phyloP scores from a whole-genome alignment of 2,329 filamentous ascomycete genomes.

The Pestalotiopsis sp. region DNA sequence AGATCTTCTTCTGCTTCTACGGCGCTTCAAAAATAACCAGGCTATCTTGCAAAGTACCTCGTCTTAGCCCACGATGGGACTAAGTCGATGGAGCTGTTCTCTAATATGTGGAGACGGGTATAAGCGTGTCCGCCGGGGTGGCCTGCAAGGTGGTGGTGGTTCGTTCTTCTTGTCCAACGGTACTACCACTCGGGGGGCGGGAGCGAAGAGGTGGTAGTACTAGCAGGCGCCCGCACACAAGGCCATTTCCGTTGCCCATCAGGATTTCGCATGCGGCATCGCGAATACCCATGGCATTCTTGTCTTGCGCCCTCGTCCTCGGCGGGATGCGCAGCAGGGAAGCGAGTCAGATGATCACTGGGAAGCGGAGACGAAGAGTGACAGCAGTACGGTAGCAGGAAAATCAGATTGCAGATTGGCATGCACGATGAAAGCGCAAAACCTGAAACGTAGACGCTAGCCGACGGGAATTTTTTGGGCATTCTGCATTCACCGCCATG shows the following conservation, averaged over 20 bases:
- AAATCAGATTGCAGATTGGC: not conserved
- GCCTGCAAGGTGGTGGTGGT: not conserved
- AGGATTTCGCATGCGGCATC: not conserved
- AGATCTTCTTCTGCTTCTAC: not conserved
- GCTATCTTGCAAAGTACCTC: not conserved
- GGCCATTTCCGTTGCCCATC: not conserved
- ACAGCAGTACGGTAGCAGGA: not conserved
- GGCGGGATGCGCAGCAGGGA: not conserved
- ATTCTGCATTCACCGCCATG: not conserved
- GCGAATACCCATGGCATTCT: not conserved
- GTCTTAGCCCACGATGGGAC: not conserved
- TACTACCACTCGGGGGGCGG: not conserved
- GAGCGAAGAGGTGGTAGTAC: not conserved
- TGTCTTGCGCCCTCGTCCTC: not conserved
- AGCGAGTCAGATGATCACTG: not conserved
- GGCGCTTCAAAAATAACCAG: not conserved
- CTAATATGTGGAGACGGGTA: constrained; percentile 2
- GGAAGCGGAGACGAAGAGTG: not conserved
- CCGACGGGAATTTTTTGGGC: not conserved
- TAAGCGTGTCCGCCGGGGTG: not conserved
- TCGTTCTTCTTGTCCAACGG: not conserved
- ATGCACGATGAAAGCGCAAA: not conserved
- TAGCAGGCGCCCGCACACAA: not conserved
- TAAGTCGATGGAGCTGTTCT: not conserved
- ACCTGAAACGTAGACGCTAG: not conserved